These are phyloP conservation scores for Abelmoschus esculentus DNA, from an alignment of 345 rosid species.

Conservation along the genomic window DNA sequence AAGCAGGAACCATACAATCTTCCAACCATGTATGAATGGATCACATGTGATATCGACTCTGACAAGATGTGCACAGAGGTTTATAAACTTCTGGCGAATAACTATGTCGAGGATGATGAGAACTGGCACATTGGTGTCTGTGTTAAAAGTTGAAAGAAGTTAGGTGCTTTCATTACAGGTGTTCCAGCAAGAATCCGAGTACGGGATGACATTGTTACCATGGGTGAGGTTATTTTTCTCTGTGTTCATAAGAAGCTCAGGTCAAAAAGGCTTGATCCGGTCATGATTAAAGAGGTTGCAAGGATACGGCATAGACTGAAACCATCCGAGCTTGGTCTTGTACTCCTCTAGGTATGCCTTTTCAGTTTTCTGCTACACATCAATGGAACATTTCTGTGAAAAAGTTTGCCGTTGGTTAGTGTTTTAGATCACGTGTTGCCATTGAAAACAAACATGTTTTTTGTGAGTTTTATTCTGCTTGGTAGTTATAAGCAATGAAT, in stretches of 20 bases:
- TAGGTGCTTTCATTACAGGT: slow-evolving; percentile 86
- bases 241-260: slow-evolving; percentile 95
- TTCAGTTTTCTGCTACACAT: no score
- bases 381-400: no score
- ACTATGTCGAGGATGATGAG: slow-evolving; percentile 92
- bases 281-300: slow-evolving; percentile 91
- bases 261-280: slow-evolving; percentile 90
- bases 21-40: slow-evolving; percentile 71
- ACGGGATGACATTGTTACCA: slow-evolving; percentile 55
- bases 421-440: no score
- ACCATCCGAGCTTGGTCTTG: no score
- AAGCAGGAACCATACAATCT: slow-evolving; percentile 89
- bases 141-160: slow-evolving; percentile 64
- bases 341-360: no score
- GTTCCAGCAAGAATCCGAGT: slow-evolving; percentile 83
- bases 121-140: slow-evolving; percentile 96
- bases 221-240: slow-evolving; percentile 92
- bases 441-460: no score
- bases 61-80: slow-evolving; percentile 76
- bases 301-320: slow-evolving; percentile 15
- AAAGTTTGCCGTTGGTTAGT: no score
- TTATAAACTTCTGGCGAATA: slow-evolving; percentile 62
- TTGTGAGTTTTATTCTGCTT: no score
- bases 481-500: no score
- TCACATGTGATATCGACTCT: slow-evolving; percentile 67